Conservation (phyloP, 352 stramenopile genomes). For the Pythium brassicae region DNA sequence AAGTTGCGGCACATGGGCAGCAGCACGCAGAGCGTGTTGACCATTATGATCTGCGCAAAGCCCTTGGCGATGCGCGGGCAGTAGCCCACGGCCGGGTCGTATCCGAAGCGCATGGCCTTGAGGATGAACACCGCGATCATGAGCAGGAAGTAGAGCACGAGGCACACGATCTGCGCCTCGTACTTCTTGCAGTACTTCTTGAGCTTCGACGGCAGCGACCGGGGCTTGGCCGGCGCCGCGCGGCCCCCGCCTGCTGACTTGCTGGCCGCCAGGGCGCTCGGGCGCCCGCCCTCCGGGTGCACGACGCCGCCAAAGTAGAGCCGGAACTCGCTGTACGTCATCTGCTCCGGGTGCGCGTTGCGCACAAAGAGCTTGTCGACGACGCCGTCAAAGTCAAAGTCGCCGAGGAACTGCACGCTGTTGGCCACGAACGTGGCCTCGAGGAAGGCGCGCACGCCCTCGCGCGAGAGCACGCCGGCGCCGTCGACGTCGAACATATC, state of each 20-base stretch:
- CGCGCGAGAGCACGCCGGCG: slow-evolving; percentile 35
- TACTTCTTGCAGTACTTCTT: slow-evolving; percentile 42
- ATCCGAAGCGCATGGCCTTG: slow-evolving; percentile 33
- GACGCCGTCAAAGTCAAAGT: slow-evolving; percentile 42
- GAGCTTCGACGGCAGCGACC: slow-evolving; percentile 13
- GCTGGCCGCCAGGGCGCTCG: slow-evolving; percentile 11
- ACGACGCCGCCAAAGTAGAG: slow-evolving; percentile 33
- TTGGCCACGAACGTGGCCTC: slow-evolving; percentile 51
- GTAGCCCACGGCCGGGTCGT: slow-evolving; percentile 50
- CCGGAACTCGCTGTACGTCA: slow-evolving; percentile 58
- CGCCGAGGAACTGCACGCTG: slow-evolving; percentile 47
- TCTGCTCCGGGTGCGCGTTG: slow-evolving; percentile 31
- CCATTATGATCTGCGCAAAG: slow-evolving; percentile 64
- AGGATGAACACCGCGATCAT: slow-evolving; percentile 41
- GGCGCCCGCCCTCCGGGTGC: slow-evolving; percentile 19
- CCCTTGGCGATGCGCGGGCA: slow-evolving; percentile 58
- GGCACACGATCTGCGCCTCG: slow-evolving; percentile 42
- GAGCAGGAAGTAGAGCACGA: slow-evolving; percentile 35
- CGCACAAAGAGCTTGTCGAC: slow-evolving; percentile 47
- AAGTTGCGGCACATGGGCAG: slow-evolving; percentile 74
- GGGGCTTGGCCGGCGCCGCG: neutral
- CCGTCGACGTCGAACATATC: slow-evolving; percentile 58
- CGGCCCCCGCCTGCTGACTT: neutral
- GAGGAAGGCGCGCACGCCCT: slow-evolving; percentile 51
- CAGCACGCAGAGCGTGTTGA: slow-evolving; percentile 73